phyloP scores from a whole-genome alignment of 768 basidiomycete species.

The Amanita muscaria region DNA sequence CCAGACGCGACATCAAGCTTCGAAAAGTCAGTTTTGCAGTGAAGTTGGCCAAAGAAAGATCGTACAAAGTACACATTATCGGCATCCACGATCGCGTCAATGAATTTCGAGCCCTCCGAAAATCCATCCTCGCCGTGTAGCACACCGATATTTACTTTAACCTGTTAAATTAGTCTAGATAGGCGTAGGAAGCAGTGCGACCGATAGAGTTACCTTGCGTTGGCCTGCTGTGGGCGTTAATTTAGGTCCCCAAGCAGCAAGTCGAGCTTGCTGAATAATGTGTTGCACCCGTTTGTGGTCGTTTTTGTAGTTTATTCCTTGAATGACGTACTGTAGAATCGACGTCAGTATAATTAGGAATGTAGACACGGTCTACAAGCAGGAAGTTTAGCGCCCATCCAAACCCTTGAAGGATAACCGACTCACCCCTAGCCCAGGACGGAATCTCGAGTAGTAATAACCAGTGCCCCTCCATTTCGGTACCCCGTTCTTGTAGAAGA shows the following conservation, averaged over 20 bases:
- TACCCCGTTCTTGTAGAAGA: constrained; percentile 97
- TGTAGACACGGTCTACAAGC: constrained; percentile 54
- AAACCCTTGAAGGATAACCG: neutral
- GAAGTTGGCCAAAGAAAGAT: neutral
- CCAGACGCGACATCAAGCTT: constrained; percentile 57
- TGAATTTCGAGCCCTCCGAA: constrained; percentile 35
- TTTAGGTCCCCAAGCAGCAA: constrained; percentile 79
- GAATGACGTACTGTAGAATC: constrained; percentile 75
- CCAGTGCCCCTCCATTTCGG: constrained; percentile 95
- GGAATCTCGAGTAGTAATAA: constrained; percentile 93
- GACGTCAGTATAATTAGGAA: constrained; percentile 77
- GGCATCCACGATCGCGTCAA: constrained; percentile 81
- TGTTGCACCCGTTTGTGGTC: constrained; percentile 63
- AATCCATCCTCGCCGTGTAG: constrained; percentile 51
- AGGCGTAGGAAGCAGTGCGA: neutral
- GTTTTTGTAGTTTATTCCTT: constrained; percentile 64
- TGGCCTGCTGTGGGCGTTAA: constrained; percentile 51
- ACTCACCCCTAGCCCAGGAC: constrained; percentile 80
- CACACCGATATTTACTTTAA: constrained; percentile 63
- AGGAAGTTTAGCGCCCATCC: constrained; percentile 1
- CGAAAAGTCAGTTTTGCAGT: neutral
- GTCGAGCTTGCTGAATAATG: constrained; percentile 51
- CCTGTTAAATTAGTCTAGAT: constrained; percentile 30
- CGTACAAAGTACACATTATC: constrained; percentile 64
- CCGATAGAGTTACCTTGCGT: constrained; percentile 49